Evolutionary conservation across 1,284 basidiomycete species (phyloP), one percentile per base, ranked within the genome.

Genomic region (Tranzscheliella williamsii): DNA sequence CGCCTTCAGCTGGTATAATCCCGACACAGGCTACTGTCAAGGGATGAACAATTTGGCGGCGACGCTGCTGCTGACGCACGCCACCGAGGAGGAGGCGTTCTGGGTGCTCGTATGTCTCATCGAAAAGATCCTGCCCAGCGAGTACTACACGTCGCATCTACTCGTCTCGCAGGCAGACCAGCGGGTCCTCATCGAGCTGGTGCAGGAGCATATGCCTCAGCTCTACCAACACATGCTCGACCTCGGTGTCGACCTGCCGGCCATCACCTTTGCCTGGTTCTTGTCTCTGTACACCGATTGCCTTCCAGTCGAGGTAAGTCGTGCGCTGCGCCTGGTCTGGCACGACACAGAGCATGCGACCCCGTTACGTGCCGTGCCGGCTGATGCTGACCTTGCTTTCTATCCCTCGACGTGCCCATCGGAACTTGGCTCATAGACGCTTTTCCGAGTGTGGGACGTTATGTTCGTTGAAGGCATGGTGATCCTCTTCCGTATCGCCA

Each of bases 231-330:
- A 97, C 72, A 82, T 98, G 18, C 82, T 81, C 4, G 83, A 86
- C 15, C 84, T 96, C 0, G 89, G 87, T 2, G 87, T 97, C 2
- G 93, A 98, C 74, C 82, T 98, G 4, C 87, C 88, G 1, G 92
- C 92, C 0, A 90, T 97, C 48, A 96, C 91, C 50, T 97, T 97
- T 80, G 93, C 92, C 3, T 98, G 94, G 94, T 96, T 97, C 80
- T 81, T 98, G 29, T 93, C 90, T 5, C 81, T 98, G 16, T 98
- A 96, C 74, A 96, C 94, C 0, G 92, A 96, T 72, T 95, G 92
- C 78, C 81, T 97, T 4, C 94, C 94, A 4, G 90, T 96, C 20
- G 93, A 95, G 18, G 12, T 20, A 34, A 29, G 26, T 84, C 90
- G 91, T n/a, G n/a, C 60, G 51, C 83, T 78, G 13, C 8, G 15